Evolutionary conservation across 805 yeast species (phyloP).

Genomic region (Hanseniaspora occidentalis): DNA sequence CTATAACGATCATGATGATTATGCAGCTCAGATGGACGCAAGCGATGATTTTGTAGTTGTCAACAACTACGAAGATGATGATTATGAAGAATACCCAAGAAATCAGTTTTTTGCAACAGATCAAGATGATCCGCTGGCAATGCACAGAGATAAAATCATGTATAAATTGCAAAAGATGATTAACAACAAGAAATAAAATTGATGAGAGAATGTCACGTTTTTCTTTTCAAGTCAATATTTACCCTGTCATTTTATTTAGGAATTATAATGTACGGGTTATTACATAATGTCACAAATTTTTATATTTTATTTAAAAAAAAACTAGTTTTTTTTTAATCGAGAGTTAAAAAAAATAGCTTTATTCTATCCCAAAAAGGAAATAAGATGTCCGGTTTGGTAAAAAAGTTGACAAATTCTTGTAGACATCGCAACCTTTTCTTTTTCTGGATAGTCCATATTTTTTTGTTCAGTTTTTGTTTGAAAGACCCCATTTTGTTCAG

Average conservation of each 20-base stretch:
- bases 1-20: slow-evolving; percentile 24
- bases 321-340: too few relatives aligned
- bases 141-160: slow-evolving; percentile 51
- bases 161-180: slow-evolving; percentile 45
- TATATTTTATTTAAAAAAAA: too few relatives aligned
- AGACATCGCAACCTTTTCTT: too few relatives aligned
- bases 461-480: too few relatives aligned
- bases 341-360: background rate
- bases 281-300: background rate
- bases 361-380: too few relatives aligned
- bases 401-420: too few relatives aligned
- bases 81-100: slow-evolving; percentile 21
- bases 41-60: slow-evolving; percentile 21
- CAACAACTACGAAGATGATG: slow-evolving; percentile 22
- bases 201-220: too few relatives aligned
- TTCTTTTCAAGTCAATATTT: too few relatives aligned
- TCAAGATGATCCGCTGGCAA: slow-evolving; percentile 46
- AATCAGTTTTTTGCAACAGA: slow-evolving; percentile 47
- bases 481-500: too few relatives aligned
- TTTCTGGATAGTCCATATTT: too few relatives aligned
- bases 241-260: too few relatives aligned
- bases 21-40: slow-evolving; percentile 21
- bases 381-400: too few relatives aligned
- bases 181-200: slow-evolving; percentile 25
- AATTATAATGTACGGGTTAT: background rate